Percentiles rank a stretch among this genome's conserved stretches.
These are phyloP conservation scores for Tirmania nivea DNA, from an alignment of 495 filamentous ascomycete genomes.

Conservation along the genomic window DNA sequence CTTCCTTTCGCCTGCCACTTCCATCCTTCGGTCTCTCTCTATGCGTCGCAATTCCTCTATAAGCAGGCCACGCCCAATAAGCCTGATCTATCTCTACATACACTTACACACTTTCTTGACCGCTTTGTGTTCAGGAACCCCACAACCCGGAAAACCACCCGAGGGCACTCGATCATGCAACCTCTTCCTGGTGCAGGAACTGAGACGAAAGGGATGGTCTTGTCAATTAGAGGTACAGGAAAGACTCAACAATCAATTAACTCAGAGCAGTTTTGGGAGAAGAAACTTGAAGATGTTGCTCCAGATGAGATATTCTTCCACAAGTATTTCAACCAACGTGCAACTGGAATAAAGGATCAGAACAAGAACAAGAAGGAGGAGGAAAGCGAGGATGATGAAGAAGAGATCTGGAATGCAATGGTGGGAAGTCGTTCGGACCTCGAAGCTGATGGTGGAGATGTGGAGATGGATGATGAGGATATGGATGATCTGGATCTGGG, in stretches of 20 bases:
- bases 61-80: slow-evolving; percentile 53
- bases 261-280: slow-evolving; percentile 75
- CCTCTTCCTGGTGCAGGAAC: slow-evolving; percentile 52
- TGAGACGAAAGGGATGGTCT: slow-evolving; percentile 39
- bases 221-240: slow-evolving; percentile 32
- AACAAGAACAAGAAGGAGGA: slow-evolving; percentile 25
- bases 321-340: slow-evolving; percentile 68
- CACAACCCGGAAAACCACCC: slow-evolving; percentile 36
- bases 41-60: slow-evolving; percentile 44
- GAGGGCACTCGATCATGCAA: slow-evolving; percentile 87
- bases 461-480: slow-evolving; percentile 37
- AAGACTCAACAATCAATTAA: slow-evolving; percentile 42
- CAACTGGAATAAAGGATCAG: slow-evolving; percentile 37
- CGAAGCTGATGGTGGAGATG: slow-evolving; percentile 41
- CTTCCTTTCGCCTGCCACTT: slow-evolving; percentile 62
- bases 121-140: slow-evolving; percentile 89
- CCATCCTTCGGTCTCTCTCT: slow-evolving; percentile 87
- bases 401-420: slow-evolving; percentile 84
- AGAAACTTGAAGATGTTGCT: slow-evolving; percentile 62
- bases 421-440: slow-evolving; percentile 60
- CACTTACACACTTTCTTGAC: slow-evolving; percentile 83
- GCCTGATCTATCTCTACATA: slow-evolving; percentile 70
- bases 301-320: slow-evolving; percentile 97
- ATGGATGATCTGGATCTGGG: slow-evolving; percentile 22
- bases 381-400: slow-evolving; percentile 27